Evolutionary conservation across 2,329 filamentous ascomycete species (phyloP).

Genomic region (Fusarium sp.): DNA sequence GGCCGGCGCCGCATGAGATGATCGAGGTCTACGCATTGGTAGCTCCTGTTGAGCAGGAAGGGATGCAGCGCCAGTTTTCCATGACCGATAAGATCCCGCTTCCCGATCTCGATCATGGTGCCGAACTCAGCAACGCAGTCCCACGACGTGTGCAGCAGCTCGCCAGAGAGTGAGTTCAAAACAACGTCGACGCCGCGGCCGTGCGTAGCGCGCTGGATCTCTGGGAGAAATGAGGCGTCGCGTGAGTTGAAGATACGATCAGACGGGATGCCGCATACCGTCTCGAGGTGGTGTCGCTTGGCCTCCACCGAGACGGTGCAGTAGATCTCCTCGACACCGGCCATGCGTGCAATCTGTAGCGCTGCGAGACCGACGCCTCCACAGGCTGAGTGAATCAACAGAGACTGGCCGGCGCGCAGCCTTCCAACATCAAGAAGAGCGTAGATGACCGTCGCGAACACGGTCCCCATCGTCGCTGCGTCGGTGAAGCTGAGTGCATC

Average conservation of each 20-base stretch:
- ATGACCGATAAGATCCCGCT: slow-evolving; percentile 6
- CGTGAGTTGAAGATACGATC: slow-evolving; percentile 14
- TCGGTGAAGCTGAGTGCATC: slow-evolving; percentile 15
- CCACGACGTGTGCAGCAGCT: slow-evolving; percentile 3
- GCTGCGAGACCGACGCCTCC: slow-evolving; percentile 54
- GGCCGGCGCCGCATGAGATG: slow-evolving; percentile 7
- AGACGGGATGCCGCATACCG: slow-evolving; percentile 9
- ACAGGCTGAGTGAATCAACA: slow-evolving; percentile 53
- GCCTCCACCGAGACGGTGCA: slow-evolving; percentile 7
- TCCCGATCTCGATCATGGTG: slow-evolving; percentile 16
- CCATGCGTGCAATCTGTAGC: slow-evolving; percentile 40
- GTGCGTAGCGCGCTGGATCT: slow-evolving; percentile 9
- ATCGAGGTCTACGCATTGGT: slow-evolving; percentile 6
- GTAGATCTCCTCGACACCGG: slow-evolving; percentile 17
- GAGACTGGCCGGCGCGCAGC: slow-evolving; percentile 46
- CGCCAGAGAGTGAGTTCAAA: slow-evolving; percentile 9
- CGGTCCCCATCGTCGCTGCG: slow-evolving; percentile 12
- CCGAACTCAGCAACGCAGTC: slow-evolving; percentile 19
- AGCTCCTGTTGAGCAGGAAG: slow-evolving; percentile 11
- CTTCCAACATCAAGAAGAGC: slow-evolving; percentile 13
- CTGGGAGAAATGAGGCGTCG: not conserved
- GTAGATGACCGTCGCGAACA: slow-evolving; percentile 34
- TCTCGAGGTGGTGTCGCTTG: slow-evolving; percentile 7
- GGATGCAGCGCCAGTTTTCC: slow-evolving; percentile 6
- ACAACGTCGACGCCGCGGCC: slow-evolving; percentile 6